phyloP scores from a whole-genome alignment of 768 basidiomycete species.

The Dacryopinax primogenitus region DNA sequence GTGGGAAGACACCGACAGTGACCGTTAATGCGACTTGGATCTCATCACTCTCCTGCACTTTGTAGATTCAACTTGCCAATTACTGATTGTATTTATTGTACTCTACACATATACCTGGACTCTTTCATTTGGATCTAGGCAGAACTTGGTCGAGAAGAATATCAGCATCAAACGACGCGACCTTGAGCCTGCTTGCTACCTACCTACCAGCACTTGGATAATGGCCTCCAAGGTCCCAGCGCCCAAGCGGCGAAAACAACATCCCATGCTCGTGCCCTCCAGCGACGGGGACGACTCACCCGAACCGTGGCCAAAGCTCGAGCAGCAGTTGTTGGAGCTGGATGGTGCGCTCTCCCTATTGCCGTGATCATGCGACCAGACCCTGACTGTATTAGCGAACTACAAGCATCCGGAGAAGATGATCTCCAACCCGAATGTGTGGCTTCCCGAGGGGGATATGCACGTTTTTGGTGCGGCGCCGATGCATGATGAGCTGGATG shows the following conservation, averaged over 20 bases:
- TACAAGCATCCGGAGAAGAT: constrained; percentile 6
- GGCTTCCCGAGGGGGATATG: constrained; percentile 80
- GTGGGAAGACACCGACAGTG: too few species aligned
- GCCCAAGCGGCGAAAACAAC: background rate
- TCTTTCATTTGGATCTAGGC: too few species aligned
- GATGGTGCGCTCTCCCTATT: background rate
- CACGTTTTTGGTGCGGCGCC: constrained; percentile 72
- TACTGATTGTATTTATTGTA: too few species aligned
- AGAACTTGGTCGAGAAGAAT: too few species aligned
- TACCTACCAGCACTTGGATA: background rate
- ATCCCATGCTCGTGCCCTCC: constrained; percentile 4
- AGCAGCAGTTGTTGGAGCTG: background rate
- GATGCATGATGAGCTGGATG: constrained; percentile 50
- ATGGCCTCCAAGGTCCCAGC: background rate
- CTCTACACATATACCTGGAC: too few species aligned
- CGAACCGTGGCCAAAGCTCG: background rate
- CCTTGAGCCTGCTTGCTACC: background rate
- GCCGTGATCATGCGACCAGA: background rate
- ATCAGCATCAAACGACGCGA: background rate
- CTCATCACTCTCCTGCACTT: too few species aligned
- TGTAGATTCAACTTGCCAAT: too few species aligned
- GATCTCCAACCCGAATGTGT: constrained; percentile 22
- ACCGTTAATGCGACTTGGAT: too few species aligned
- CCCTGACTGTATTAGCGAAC: background rate
- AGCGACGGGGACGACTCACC: background rate